phyloP scores from a whole-genome alignment of 495 filamentous ascomycete species.

The Tuber umbilicatum region DNA sequence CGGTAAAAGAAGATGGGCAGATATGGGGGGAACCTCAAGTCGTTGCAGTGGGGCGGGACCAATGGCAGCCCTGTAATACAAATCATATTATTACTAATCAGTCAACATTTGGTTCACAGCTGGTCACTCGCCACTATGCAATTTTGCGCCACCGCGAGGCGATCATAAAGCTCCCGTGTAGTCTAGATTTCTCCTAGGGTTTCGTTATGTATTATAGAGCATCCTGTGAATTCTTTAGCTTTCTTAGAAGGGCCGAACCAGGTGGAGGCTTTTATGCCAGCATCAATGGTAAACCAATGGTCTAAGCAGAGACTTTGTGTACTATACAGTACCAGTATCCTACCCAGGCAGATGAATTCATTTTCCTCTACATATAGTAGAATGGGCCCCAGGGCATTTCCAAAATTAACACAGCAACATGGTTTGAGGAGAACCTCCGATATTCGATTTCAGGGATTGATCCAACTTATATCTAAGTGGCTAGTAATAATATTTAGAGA shows the following conservation, averaged over 20 bases:
- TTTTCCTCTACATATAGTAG: not conserved
- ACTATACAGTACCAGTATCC: not conserved
- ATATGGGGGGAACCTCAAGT: constrained; percentile 13
- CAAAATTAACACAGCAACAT: not conserved
- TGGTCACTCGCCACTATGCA: constrained; percentile 16
- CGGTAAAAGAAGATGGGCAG: constrained; percentile 23
- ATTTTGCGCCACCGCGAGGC: not conserved
- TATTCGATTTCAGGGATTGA: not conserved
- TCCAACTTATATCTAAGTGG: too few species aligned
- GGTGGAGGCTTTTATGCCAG: not conserved
- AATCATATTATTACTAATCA: constrained; percentile 34
- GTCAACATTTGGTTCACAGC: not conserved
- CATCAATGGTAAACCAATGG: not conserved
- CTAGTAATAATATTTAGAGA: not conserved
- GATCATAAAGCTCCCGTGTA: not conserved
- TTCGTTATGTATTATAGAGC: not conserved
- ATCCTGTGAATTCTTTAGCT: not conserved
- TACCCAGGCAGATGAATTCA: not conserved
- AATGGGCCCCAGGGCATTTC: not conserved
- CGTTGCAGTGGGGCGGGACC: constrained; percentile 13
- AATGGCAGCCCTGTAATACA: constrained; percentile 23
- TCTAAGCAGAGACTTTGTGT: not conserved
- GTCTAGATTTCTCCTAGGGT: not conserved
- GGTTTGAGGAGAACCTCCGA: not conserved
- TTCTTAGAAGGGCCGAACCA: not conserved